Percentiles rank a stretch among this genome's conserved stretches.
Evolutionary conservation across 78 protist genomes (phyloP).

Genomic region (Pigoraptor vietnamica): DNA sequence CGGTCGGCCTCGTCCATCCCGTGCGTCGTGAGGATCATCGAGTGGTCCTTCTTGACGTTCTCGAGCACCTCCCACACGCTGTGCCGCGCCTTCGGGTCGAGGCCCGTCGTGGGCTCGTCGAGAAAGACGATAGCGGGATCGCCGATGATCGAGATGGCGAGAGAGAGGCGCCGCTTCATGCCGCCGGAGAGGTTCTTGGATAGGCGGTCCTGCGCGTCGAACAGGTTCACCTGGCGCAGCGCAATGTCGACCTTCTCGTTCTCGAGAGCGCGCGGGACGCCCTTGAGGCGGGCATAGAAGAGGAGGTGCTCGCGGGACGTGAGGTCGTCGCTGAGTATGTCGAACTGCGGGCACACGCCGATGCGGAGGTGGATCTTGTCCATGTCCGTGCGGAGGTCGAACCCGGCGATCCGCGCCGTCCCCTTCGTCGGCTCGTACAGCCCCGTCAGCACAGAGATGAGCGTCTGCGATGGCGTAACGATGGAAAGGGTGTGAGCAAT

Average conservation of each 20-base stretch:
- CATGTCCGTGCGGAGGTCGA: constrained; percentile 29
- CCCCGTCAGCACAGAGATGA: constrained; percentile 55
- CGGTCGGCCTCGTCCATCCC: constrained; percentile 60
- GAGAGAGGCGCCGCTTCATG: too few species aligned
- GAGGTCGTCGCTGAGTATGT: constrained; percentile 71
- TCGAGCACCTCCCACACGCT: constrained; percentile 28
- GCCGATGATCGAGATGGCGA: too few species aligned
- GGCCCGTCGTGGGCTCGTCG: constrained; percentile 24
- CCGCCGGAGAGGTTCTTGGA: too few species aligned
- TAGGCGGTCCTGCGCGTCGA: too few species aligned
- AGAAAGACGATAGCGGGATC: too few species aligned
- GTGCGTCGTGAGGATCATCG: constrained; percentile 46
- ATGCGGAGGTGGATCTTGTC: constrained; percentile 40
- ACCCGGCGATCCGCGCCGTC: constrained; percentile 49
- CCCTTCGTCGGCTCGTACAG: constrained; percentile 49
- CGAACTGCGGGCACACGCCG: constrained; percentile 90
- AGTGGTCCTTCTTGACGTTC: too few species aligned
- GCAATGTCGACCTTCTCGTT: too few species aligned
- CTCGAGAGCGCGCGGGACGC: too few species aligned
- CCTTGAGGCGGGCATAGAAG: constrained; percentile 60
- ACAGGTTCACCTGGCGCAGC: too few species aligned
- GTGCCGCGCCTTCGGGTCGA: constrained; percentile 33
- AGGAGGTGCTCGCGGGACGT: constrained; percentile 64
- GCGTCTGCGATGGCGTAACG: too few species aligned
- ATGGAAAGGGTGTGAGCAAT: too few species aligned